Evolutionary conservation across 139 green algal genomes (phyloP).

Genomic region (Bryopsis sp.): DNA sequence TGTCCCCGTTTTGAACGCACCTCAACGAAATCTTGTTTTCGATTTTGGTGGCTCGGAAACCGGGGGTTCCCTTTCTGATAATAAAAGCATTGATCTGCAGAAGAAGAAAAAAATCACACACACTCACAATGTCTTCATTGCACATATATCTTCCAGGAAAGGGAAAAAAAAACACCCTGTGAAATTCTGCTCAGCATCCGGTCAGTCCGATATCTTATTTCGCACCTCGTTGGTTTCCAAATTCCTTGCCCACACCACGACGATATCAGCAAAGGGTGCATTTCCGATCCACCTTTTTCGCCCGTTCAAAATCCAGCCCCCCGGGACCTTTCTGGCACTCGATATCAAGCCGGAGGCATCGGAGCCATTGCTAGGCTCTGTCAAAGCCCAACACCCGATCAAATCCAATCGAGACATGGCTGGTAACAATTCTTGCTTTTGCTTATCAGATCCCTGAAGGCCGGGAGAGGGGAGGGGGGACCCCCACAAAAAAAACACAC

Average conservation of each 20-base stretch:
- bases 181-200: too few relatives aligned
- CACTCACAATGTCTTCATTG: neutral
- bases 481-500: neutral
- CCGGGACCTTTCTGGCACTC: constrained; percentile 59
- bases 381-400: constrained; percentile 80
- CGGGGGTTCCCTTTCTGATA: constrained; percentile 77
- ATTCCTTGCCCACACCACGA: constrained; percentile 76
- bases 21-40: constrained; percentile 87
- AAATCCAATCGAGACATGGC: constrained; percentile 51
- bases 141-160: neutral
- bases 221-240: constrained; percentile 41
- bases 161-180: constrained; percentile 2
- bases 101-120: neutral
- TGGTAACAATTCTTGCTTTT: constrained; percentile 78
- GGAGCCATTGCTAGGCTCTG: constrained; percentile 78
- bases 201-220: neutral
- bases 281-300: constrained; percentile 96
- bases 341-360: constrained; percentile 69
- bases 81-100: constrained; percentile 82
- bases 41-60: constrained; percentile 72
- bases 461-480: neutral
- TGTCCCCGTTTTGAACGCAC: constrained; percentile 92
- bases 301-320: constrained; percentile 81
- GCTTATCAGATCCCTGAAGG: constrained; percentile 69
- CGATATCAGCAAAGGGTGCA: constrained; percentile 79